Evolutionary conservation across 495 filamentous ascomycete genomes (phyloP), one percentile per base, ranked within the genome.

Genomic region (Lasiosphaeriaceae sp.): DNA sequence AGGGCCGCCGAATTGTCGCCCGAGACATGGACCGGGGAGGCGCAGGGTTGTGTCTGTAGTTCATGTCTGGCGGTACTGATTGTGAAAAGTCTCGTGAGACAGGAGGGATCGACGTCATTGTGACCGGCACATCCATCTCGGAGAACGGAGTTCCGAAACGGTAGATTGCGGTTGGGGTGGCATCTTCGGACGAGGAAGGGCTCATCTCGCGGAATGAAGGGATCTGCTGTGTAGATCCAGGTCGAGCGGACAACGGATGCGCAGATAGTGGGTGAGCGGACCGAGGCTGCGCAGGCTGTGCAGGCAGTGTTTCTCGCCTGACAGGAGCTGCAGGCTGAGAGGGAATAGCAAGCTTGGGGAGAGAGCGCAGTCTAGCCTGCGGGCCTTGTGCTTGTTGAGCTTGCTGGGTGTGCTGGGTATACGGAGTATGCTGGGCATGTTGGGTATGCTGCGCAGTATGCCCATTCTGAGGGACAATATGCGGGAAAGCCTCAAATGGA

Each of bases 1-100:
- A 84, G 1, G 77, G 85, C 19, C 83, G 78, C 39, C 83, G 80
- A 29, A 68, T 71, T 17, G 85, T 85, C 56, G 69, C 79, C 69
- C 71, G 77, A 47, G 71, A 86, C 69, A 67, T 80, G 62, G 75
- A 84, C 17, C 80, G 79, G 21, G 66, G 50, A 47, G 69, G 67
- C 16, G 56, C 63, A 16, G 69, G 66, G 24, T 66, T 70, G 26
- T 71, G 67, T 50, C 86, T 82, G 74, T 83, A 90, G 64, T 78
- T 78, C 91, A 97, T 96, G 70, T 96, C 84, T 5, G 94, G 93
- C 20, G 94, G 94, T 0, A 96, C 94, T 1, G 92, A 96, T 63
- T 96, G 90, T 4, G 90, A 92, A 11, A 72, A 71, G 51, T 89
- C 83, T 2, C 94, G 85, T 6, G 83, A 78, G 45, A 93, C 75